These are phyloP conservation scores for Didymella segeticola DNA, from an alignment of 2,329 filamentous ascomycete genomes.

Conservation along the genomic window DNA sequence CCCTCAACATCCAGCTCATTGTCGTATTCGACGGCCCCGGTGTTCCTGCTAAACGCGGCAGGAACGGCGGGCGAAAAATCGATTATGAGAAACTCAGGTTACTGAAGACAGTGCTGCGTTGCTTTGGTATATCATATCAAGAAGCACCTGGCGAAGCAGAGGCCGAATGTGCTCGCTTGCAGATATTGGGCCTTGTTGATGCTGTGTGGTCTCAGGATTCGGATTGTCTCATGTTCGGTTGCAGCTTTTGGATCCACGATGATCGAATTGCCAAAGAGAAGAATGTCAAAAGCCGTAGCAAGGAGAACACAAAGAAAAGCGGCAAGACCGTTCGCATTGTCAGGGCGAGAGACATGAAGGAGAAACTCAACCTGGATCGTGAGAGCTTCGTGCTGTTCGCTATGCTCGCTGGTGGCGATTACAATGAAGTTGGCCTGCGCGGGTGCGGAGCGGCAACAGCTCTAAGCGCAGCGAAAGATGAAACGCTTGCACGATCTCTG, in stretches of 20 bases:
- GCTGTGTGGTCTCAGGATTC: slow-evolving; percentile 58
- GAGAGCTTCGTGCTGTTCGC: slow-evolving; percentile 51
- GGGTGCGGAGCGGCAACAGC: slow-evolving; percentile 47
- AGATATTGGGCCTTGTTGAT: slow-evolving; percentile 54
- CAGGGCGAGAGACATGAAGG: slow-evolving; percentile 34
- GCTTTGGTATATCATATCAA: slow-evolving; percentile 52
- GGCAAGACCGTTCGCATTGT: slow-evolving; percentile 42
- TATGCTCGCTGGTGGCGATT: slow-evolving; percentile 53
- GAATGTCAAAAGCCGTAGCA: slow-evolving; percentile 25
- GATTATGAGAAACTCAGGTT: slow-evolving; percentile 42
- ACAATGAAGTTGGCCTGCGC: slow-evolving; percentile 45
- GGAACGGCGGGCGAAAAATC: slow-evolving; percentile 38
- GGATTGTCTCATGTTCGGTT: slow-evolving; percentile 58
- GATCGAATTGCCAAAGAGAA: slow-evolving; percentile 35
- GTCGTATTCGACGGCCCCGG: slow-evolving; percentile 64
- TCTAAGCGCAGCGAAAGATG: slow-evolving; percentile 31
- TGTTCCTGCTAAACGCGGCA: slow-evolving; percentile 47
- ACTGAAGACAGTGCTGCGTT: slow-evolving; percentile 48
- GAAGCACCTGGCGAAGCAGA: slow-evolving; percentile 57
- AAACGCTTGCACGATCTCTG: slow-evolving; percentile 37
- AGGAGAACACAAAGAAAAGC: slow-evolving; percentile 44
- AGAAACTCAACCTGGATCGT: slow-evolving; percentile 39
- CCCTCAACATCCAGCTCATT: slow-evolving; percentile 58
- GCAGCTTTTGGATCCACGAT: slow-evolving; percentile 50
- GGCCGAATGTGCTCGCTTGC: slow-evolving; percentile 57